These are phyloP conservation scores for Sistotremastrum niveocremeum DNA, from an alignment of 768 basidiomycete species.

Conservation along the genomic window DNA sequence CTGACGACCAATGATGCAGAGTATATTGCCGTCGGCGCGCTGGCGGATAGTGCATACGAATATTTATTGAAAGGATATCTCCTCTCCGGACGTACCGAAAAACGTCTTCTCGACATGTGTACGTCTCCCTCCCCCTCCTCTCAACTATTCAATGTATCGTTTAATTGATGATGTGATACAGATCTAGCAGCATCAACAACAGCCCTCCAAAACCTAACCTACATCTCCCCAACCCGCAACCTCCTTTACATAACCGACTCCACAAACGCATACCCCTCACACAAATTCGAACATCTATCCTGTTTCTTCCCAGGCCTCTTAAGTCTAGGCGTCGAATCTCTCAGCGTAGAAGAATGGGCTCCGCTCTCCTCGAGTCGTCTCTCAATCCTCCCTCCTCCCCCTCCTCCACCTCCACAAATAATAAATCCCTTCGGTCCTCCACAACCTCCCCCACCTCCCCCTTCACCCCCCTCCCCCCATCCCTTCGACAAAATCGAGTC, in stretches of 20 bases:
- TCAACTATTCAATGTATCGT: no score
- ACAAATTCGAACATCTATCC: slow-evolving; percentile 14
- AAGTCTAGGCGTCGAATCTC: slow-evolving; percentile 10
- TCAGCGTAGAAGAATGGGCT: slow-evolving; percentile 2
- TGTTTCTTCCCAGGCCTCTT: slow-evolving; percentile 17
- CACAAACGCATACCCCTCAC: not conserved
- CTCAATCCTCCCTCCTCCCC: slow-evolving; percentile 56
- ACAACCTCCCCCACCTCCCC: no score
- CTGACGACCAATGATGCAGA: no score
- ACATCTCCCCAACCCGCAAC: slow-evolving; percentile 11
- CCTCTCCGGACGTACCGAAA: slow-evolving; percentile 11
- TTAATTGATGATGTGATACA: not conserved
- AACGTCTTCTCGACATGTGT: slow-evolving; percentile 12
- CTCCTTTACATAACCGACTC: slow-evolving; percentile 11
- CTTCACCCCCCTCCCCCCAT: no score
- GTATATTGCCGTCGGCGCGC: not conserved
- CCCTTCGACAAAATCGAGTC: no score
- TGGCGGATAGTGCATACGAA: slow-evolving; percentile 9
- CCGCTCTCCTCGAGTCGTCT: slow-evolving; percentile 66
- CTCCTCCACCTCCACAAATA: no score
- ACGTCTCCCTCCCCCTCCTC: not conserved
- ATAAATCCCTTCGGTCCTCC: no score
- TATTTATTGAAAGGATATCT: slow-evolving; percentile 15
- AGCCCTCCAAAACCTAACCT: slow-evolving; percentile 10
- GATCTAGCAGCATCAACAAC: slow-evolving; percentile 6